Percentiles rank a stretch among this genome's conserved stretches.
Conservation (phyloP, 2,329 filamentous ascomycete genomes). For the Hymenoscyphus fructigenus region DNA sequence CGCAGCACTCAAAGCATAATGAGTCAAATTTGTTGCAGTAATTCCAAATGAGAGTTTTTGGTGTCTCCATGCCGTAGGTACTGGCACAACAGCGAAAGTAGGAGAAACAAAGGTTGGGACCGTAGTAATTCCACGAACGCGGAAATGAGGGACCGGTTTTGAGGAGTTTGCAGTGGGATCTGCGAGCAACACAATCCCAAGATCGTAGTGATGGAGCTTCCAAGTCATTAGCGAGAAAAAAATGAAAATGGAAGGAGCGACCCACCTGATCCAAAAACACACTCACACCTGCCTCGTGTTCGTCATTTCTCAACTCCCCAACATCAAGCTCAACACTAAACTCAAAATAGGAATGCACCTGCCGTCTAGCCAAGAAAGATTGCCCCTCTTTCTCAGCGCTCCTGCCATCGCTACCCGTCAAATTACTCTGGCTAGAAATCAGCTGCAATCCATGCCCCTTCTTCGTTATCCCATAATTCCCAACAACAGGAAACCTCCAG, state of each 20-base stretch:
- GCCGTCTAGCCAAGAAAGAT: constrained; percentile 53
- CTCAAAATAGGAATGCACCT: constrained; percentile 55
- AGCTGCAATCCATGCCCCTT: constrained; percentile 46
- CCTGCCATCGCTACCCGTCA: constrained; percentile 53
- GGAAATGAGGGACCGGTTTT: constrained; percentile 12
- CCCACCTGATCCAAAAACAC: constrained; percentile 46
- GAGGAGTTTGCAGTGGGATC: constrained; percentile 6
- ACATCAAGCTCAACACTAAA: constrained; percentile 46
- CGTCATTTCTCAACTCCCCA: constrained; percentile 35
- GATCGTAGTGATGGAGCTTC: constrained; percentile 47
- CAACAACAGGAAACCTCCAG: constrained; percentile 48
- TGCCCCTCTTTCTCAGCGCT: constrained; percentile 46
- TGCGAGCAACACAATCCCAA: constrained; percentile 18
- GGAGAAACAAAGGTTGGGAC: constrained; percentile 16
- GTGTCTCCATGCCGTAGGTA: constrained; percentile 15
- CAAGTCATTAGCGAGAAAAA: background rate
- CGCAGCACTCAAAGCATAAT: constrained; percentile 23
- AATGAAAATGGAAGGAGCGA: background rate
- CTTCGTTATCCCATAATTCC: constrained; percentile 48
- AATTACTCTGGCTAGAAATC: constrained; percentile 49
- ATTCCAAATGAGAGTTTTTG: constrained; percentile 20
- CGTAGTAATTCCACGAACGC: constrained; percentile 21
- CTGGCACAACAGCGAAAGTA: constrained; percentile 12
- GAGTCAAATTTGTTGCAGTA: constrained; percentile 21
- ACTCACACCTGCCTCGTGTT: constrained; percentile 53